Evolutionary conservation across 371 early-diverging fungal genomes (phyloP), one percentile per base, ranked within the genome.

Genomic region (Parasitella parasitica): DNA sequence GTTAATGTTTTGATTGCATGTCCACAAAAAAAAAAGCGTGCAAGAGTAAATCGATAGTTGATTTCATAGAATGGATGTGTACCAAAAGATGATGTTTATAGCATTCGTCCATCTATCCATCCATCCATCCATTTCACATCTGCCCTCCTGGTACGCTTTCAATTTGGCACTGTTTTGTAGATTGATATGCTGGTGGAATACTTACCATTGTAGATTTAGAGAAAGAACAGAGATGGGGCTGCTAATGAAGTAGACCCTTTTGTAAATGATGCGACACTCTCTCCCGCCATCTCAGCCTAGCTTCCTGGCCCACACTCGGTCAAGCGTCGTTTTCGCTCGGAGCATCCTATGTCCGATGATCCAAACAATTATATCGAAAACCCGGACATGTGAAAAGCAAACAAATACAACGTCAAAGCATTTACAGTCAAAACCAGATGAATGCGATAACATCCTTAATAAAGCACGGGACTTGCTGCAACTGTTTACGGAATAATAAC

Each of bases 161-260:
- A 41, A 6, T 22, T 43, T 43, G 18, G 43, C 12, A 20, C 22
- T 43, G 43, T 4, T 22, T 43, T 9, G 18, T 20, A 22, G 2
- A 20, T 32, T 43, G 43, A 16, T 22, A 43, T 18, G 43, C 8
- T 43, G 43, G 43, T 43, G 43, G 7, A 22, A 8, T 49, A 49
- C 49, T 49, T 49, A 62, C 54, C 63, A 62, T 56, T 62, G 50
- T 62, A 55, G 38, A 56, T 55, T 55, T 50, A 62, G 56, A 62
- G 63, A 62, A 62, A 55, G 63, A 62, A 49, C 56, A 62, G 36
- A 38, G 56, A 53, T 48, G 35, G 16, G 43, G 43, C 18, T 43
- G 43, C 43, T 43, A 43, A 22, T 43, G 3, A 11, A 43, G 20
- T 22, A 43, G 43, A 22, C 20, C 22, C 43, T 43, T 43, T 43